Base-by-base conservation (phyloP, 2,329 filamentous ascomycete genomes). In the Sphaerulina populicola region DNA sequence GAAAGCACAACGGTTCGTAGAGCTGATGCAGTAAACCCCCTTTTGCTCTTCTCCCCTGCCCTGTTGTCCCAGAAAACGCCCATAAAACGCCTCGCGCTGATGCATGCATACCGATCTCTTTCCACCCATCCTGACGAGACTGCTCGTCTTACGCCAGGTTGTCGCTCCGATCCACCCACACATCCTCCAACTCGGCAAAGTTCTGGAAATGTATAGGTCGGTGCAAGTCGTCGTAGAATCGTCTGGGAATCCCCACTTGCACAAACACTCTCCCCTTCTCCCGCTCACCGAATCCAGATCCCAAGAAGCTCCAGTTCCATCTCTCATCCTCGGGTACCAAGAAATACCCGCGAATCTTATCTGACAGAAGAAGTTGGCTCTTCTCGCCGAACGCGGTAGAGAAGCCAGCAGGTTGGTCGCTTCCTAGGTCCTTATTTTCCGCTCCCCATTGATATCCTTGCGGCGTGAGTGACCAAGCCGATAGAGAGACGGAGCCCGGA, bases 231-330 rank as follows among this genome's bases (percentile, higher is more conserved):
- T 86, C 90, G 72, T 98, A 98, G 72, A 95, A 97, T 7, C 86
- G 77, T 56, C 70, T 71, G 14, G 93, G 93, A 39, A 88, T 94
- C 70, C 97, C 94, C 49, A 98, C 83, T 76, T 93, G 93, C 62
- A 97, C 90, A 62, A 89, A 86, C 39, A 96, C 80, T 3, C 83
- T 78, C 1, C 62, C 66, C 82, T 96, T 97, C 73, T 95, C 89
- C 57, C 95, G 78, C 37, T 83, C 82, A 11, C 84, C 82, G 66
- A 97, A 98, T 0, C 83, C 82, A 59, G 83, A 88, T 49, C 93
- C 93, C 83, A 97, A 88, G 77, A 98, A 98, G 69, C 86, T 93
- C 74, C 96, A 98, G 71, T 98, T 98, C 93, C 93, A 98, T 55
- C 85, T 78, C 55, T 85, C 84, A 49, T 85, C 84, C 65, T 96